Conservation (phyloP, 208 protist genomes). For the Trypanosoma mega region DNA sequence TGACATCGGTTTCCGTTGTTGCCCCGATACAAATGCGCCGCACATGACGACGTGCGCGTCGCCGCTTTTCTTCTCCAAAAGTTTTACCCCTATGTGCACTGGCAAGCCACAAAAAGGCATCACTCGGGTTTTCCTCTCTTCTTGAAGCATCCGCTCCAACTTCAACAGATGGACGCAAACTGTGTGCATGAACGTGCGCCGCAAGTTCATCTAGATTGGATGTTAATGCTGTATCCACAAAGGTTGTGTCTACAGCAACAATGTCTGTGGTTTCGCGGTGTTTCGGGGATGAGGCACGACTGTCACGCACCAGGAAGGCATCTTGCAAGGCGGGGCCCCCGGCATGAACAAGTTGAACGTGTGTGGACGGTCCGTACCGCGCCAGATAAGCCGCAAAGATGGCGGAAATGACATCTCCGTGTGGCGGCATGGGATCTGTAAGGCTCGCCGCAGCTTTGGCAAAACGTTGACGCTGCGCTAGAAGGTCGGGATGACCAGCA, state of each 20-base stretch:
- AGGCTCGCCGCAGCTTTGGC: neutral
- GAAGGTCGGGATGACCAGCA: constrained; percentile 6
- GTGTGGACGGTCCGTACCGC: constrained; percentile 20
- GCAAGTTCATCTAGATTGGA: constrained; percentile 8
- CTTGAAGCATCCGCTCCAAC: no score
- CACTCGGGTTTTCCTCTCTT: neutral
- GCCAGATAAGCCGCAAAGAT: constrained; percentile 27
- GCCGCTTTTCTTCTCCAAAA: constrained; percentile 10
- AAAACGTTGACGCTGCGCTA: constrained; percentile 18
- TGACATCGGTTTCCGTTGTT: constrained; percentile 2
- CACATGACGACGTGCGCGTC: neutral
- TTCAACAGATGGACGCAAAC: constrained; percentile 5
- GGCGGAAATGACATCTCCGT: constrained; percentile 16
- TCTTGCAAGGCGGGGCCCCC: neutral
- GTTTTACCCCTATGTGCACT: no score
- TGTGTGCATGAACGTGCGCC: constrained; percentile 14
- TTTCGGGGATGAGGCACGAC: neutral
- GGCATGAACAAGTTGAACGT: constrained; percentile 20
- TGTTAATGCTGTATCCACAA: neutral
- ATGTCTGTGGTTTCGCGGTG: neutral
- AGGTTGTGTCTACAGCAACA: neutral
- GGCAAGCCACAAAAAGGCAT: no score
- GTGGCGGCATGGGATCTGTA: constrained; percentile 17
- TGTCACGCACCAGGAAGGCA: neutral
- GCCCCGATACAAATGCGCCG: constrained; percentile 21